phyloP scores from a whole-genome alignment of 345 rosid species.

The Erucastrum elatum region DNA sequence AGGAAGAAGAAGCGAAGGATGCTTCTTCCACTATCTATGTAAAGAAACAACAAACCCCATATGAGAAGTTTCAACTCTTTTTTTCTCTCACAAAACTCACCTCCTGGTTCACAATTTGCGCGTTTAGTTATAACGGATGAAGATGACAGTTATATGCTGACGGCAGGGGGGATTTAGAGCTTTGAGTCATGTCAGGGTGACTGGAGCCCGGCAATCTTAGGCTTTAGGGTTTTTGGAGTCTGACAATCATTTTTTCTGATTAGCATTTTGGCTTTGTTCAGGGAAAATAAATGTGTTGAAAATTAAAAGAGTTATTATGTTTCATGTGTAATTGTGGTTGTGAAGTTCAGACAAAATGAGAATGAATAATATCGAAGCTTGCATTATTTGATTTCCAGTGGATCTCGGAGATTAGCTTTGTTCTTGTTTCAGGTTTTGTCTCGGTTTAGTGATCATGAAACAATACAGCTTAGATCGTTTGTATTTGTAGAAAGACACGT shows the following conservation, averaged over 20 bases:
- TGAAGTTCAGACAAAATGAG: constrained; percentile 24
- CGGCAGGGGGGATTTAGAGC: background rate
- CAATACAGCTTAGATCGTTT: background rate
- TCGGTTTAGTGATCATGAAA: background rate
- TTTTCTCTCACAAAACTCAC: constrained; percentile 14
- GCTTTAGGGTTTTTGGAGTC: constrained; percentile 20
- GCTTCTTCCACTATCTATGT: constrained; percentile 98
- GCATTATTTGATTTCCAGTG: background rate
- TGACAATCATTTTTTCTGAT: constrained; percentile 16
- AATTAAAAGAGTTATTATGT: constrained; percentile 13
- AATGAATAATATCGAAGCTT: background rate
- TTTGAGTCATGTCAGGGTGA: constrained; percentile 24
- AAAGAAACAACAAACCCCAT: constrained; percentile 29
- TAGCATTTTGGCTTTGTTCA: constrained; percentile 22
- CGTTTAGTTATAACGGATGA: background rate
- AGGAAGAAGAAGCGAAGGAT: constrained; percentile 94
- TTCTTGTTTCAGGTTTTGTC: background rate
- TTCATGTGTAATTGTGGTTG: constrained; percentile 30
- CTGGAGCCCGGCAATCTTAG: background rate
- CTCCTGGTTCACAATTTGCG: constrained; percentile 9
- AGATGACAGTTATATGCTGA: background rate
- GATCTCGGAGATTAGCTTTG: background rate
- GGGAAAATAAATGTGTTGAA: constrained; percentile 3
- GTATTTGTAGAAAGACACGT: background rate
- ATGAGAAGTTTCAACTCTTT: constrained; percentile 4